phyloP scores from a whole-genome alignment of 495 filamentous ascomycete species.

The Hypoxylon fragiforme region DNA sequence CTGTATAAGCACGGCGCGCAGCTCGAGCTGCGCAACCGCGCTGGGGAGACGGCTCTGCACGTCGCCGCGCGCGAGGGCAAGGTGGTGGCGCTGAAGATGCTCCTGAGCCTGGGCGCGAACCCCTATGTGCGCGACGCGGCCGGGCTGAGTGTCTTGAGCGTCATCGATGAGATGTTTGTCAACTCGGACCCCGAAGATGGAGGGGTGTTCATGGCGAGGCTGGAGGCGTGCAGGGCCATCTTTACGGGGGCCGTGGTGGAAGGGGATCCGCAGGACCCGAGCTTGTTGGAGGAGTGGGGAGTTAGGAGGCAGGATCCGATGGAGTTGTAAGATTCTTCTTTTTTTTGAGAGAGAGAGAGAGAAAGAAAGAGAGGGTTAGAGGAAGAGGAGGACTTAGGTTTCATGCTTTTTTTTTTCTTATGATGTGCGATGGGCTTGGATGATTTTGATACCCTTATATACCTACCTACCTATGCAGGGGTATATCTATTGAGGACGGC shows the following conservation, averaged over 20 bases:
- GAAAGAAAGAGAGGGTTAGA: too few relatives aligned
- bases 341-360: too few relatives aligned
- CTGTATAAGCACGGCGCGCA: conserved; percentile 40
- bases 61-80: conserved; percentile 48
- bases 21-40: conserved; percentile 47
- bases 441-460: conserved; percentile 30
- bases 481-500: too few relatives aligned
- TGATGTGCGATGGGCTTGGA: background rate
- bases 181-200: conserved; percentile 30
- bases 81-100: conserved; percentile 46
- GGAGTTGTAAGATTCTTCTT: background rate
- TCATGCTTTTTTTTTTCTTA: conserved; percentile 1
- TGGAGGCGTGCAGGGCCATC: conserved; percentile 36
- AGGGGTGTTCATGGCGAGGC: conserved; percentile 29
- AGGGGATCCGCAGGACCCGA: conserved; percentile 18
- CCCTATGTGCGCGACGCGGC: conserved; percentile 46
- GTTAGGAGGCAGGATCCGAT: background rate
- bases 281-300: conserved; percentile 27
- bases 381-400: too few relatives aligned
- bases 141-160: conserved; percentile 43
- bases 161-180: conserved; percentile 38
- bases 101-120: conserved; percentile 49
- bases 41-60: conserved; percentile 52
- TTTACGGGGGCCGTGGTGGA: conserved; percentile 25
- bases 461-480: background rate